Evolutionary conservation across 768 basidiomycete genomes (phyloP).

Genomic region (Cantharellus cinnabarinus): DNA sequence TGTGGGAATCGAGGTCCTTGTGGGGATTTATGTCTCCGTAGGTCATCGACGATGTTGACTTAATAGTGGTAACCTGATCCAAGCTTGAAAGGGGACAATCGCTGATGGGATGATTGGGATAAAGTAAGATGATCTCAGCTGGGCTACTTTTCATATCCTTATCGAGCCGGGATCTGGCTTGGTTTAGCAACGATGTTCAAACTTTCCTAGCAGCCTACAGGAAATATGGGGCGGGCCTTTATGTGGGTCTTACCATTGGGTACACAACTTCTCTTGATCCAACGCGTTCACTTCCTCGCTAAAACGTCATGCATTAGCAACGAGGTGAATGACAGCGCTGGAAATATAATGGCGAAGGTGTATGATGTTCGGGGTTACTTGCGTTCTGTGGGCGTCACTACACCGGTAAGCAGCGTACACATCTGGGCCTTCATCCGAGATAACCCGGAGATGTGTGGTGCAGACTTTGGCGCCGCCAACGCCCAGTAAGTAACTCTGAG

Average conservation of each 20-base stretch:
- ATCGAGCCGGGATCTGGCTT: background rate
- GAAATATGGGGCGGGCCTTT: constrained; percentile 3
- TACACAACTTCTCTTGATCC: background rate
- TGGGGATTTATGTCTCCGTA: background rate
- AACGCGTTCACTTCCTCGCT: background rate
- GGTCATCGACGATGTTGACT: background rate
- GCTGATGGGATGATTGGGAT: constrained; percentile 1
- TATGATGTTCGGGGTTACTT: constrained; percentile 4
- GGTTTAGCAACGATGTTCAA: constrained; percentile 4
- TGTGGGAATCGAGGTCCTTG: constrained; percentile 1
- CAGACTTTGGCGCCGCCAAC: background rate
- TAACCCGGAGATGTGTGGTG: constrained; percentile 3
- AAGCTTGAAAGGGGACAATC: constrained; percentile 1
- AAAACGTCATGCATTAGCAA: background rate
- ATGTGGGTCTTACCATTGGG: background rate
- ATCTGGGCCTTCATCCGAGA: constrained; percentile 6
- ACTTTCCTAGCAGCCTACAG: constrained; percentile 2
- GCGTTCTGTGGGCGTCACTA: background rate
- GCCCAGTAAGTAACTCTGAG: background rate
- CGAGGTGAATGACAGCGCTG: constrained; percentile 4
- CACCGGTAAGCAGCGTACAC: constrained; percentile 3
- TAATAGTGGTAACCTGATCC: background rate
- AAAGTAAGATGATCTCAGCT: background rate
- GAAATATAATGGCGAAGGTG: constrained; percentile 5
- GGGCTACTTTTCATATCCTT: background rate